Conservation (phyloP, 1,284 basidiomycete species). For the Tremellales sp. region DNA sequence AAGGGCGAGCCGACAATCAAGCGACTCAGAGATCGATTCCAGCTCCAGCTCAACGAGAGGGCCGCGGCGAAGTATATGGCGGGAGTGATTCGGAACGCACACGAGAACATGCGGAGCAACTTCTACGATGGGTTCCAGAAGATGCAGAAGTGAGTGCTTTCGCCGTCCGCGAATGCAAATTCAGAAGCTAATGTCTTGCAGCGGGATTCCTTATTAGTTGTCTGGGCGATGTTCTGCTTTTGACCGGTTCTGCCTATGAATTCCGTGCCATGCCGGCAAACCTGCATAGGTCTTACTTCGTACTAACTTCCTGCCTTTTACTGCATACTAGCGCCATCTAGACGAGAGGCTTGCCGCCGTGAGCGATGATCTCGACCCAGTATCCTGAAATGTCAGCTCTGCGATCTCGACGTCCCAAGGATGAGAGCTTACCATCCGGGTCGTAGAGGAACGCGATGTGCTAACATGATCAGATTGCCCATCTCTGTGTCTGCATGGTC, state of each 20-base stretch:
- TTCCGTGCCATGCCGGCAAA: neutral
- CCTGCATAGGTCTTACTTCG: neutral
- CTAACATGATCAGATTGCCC: conserved; percentile 8
- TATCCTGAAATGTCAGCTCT: too few species aligned
- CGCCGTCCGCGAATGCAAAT: too few species aligned
- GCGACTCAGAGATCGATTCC: conserved; percentile 82
- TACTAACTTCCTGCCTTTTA: neutral
- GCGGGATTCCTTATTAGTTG: conserved; percentile 37
- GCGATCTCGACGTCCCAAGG: too few species aligned
- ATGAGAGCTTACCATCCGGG: too few species aligned
- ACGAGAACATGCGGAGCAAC: conserved; percentile 86
- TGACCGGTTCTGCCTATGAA: neutral
- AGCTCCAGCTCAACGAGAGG: conserved; percentile 73
- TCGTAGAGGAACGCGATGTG: conserved; percentile 75
- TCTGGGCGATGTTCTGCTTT: neutral
- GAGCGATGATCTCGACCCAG: conserved; percentile 54
- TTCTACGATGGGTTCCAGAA: conserved; percentile 79
- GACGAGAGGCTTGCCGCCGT: conserved; percentile 8
- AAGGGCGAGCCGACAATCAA: conserved; percentile 91
- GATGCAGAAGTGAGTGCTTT: conserved; percentile 42
- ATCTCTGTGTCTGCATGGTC: neutral
- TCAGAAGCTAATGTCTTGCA: neutral
- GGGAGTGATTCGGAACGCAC: conserved; percentile 81
- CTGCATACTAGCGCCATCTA: neutral
- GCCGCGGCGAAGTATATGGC: conserved; percentile 92